Base-by-base conservation (phyloP, 2,329 filamentous ascomycete species). In the Phyllosticta ampelicida region DNA sequence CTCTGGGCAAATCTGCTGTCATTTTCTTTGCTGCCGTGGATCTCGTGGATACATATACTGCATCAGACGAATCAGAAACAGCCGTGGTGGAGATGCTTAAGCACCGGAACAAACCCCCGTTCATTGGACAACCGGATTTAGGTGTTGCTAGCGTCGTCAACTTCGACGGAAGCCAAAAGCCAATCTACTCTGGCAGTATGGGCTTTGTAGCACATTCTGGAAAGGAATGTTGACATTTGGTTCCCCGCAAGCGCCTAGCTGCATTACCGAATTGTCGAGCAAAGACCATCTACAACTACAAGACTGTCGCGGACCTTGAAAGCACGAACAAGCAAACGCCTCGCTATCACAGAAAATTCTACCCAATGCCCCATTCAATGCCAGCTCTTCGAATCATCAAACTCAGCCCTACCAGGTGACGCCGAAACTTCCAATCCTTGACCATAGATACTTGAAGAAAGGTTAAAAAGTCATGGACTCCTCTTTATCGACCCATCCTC, bases 401-500 rank as follows among this genome's bases (percentile, higher is more conserved):
- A 51, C 30, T 51, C 20, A 58, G 18, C 19, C 23, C 29, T n/a
- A 13, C 49, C 49, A 8, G 21, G 9, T 51, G 19, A 26, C 49
- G 49, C 49, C 49, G 18, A 21, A 26, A 20, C 49, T 51, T 20
- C 18, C 49, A 13, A 21, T 23, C n/a, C 3, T 11, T 44, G 48
- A n/a, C 21, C 56, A 50, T 54, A 51, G 20, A 36, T 51, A 50
- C 36, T n/a, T 49, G 30, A 48, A 53, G 21, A 16, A 18, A 53
- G 49, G 55, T 28, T 21, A 23, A 19, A 58, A 52, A 26, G 6
- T 21, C 9, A 54, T 8, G 51, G n/a, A 16, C 21, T 58, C 52
- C 53, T 58, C 56, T 58, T 58, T 52, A 54, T 58, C 56, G 21
- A 49, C 65, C 36, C 63, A 74, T 70, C 62, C 65, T 66, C 68